Base-by-base conservation (phyloP, 495 filamentous ascomycete species). In the Amphirosellinia nigrospora region DNA sequence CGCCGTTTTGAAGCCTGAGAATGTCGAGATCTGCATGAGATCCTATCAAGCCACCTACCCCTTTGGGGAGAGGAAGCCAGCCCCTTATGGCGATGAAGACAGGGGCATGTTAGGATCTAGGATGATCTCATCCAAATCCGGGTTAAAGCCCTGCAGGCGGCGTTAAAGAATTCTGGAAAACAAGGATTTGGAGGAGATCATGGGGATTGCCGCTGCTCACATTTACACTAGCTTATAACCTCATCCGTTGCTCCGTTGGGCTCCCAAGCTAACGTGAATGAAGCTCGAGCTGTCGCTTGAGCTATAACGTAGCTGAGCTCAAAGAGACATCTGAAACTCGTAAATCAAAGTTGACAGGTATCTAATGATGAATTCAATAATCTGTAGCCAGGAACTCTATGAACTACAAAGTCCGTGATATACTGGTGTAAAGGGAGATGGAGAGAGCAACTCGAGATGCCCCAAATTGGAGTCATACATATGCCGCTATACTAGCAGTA, bases 31-130 rank as follows among this genome's bases (percentile, higher is more conserved):
- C n/a, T 23, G 62, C 62, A 23, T 30, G 21, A 56, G 21, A 52
- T 65, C 9, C 19, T 50, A 28, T 21, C 19, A 45, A 69, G 26
- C 15, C 66, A 69, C 55, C 43, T 67, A 63, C 59, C 41, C 59
- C n/a, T 73, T 38, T 45, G 19, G 41, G 63, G n/a, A 38, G 41
- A 21, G 30, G 5, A 21, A 61, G 63, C 10, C 21, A 52, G 41
- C 16, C 4, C 43, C 3, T 36, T 43, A 38, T 16, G 63, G 19
- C 28, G 50, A 43, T 52, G 28, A 26, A 30, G 34, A 32, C 65
- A 67, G 38, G 39, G 50, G 21, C 34, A n/a, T 19, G 38, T 50
- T 3, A 56, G 23, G 36, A 46, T 59, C 30, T 30, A 21, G 53
- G 23, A 39, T n/a, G 9, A 23, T 30, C 39, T 34, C 46, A 16